Conservation (phyloP, 805 yeast species). For the Hanseniaspora valbyensis region DNA sequence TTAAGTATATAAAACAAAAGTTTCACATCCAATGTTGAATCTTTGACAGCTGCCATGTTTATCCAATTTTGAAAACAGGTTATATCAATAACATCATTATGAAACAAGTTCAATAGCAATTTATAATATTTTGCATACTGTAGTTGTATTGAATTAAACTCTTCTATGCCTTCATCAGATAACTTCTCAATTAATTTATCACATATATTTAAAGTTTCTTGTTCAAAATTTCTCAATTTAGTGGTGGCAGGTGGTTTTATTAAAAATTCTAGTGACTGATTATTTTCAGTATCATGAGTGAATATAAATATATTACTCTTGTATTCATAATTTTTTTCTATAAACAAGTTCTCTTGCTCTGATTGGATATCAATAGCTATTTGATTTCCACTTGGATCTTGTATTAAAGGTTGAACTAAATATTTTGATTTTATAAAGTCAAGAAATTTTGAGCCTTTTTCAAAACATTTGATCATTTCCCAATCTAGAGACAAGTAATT, state of each 20-base stretch:
- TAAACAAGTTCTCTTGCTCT: conserved; percentile 23
- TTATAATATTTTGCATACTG: conserved; percentile 21
- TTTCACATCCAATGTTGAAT: conserved; percentile 22
- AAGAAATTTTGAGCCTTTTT: background rate
- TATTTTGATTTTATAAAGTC: background rate
- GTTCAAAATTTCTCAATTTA: conserved; percentile 21
- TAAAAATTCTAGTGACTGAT: conserved; percentile 20
- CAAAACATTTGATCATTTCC: background rate
- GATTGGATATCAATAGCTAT: conserved; percentile 18
- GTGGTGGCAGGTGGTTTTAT: conserved; percentile 21
- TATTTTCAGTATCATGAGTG: conserved; percentile 13
- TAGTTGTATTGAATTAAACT: conserved; percentile 20
- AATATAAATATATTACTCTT: conserved; percentile 19
- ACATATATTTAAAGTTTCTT: conserved; percentile 20
- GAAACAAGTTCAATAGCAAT: conserved; percentile 23
- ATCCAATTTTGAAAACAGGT: conserved; percentile 17
- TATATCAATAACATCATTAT: conserved; percentile 21
- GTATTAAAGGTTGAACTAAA: conserved; percentile 15
- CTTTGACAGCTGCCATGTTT: background rate
- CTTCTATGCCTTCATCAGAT: background rate
- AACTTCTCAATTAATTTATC: conserved; percentile 18
- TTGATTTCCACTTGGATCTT: conserved; percentile 15
- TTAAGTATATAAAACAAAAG: conserved; percentile 24
- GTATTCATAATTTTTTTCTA: conserved; percentile 20
- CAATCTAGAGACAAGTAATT: background rate